These are phyloP conservation scores for Lanmaoa pseudosensibilis DNA, from an alignment of 768 basidiomycete species.

Conservation along the genomic window DNA sequence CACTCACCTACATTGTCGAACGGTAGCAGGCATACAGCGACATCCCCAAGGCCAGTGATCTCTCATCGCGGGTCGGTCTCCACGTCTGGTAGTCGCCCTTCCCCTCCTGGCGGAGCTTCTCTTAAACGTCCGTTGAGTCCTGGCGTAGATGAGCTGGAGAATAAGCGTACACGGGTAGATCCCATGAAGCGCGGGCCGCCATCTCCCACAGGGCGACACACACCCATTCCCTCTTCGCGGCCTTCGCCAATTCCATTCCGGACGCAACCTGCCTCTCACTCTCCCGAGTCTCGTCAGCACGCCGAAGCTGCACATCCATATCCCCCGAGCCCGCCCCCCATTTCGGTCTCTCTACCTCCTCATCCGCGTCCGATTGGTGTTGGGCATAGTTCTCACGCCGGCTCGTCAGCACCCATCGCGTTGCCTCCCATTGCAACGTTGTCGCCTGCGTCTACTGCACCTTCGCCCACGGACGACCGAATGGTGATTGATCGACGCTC, in stretches of 20 bases:
- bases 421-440: conserved; percentile 72
- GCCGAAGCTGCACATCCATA: conserved; percentile 34
- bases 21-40: conserved; percentile 52
- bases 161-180: conserved; percentile 67
- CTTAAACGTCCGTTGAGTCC: conserved; percentile 74
- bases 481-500: conserved; percentile 43
- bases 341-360: conserved; percentile 65
- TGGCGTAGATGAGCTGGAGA: conserved; percentile 56
- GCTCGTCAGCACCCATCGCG: conserved; percentile 43
- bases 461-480: conserved; percentile 48
- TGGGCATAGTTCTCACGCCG: conserved; percentile 44
- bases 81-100: conserved; percentile 61
- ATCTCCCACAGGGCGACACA: conserved; percentile 52
- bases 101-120: conserved; percentile 52
- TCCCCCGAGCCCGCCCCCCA: conserved; percentile 50
- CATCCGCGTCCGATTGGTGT: conserved; percentile 72
- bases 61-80: conserved; percentile 69
- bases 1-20: conserved; percentile 62
- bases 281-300: conserved; percentile 62
- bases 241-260: conserved; percentile 75
- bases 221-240: conserved; percentile 59
- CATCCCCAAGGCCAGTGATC: conserved; percentile 44
- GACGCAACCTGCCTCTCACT: conserved; percentile 66
- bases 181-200: conserved; percentile 48
- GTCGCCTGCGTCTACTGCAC: conserved; percentile 57